Evolutionary conservation across 2,329 filamentous ascomycete genomes (phyloP).

Genomic region (Colletotrichum karsti): DNA sequence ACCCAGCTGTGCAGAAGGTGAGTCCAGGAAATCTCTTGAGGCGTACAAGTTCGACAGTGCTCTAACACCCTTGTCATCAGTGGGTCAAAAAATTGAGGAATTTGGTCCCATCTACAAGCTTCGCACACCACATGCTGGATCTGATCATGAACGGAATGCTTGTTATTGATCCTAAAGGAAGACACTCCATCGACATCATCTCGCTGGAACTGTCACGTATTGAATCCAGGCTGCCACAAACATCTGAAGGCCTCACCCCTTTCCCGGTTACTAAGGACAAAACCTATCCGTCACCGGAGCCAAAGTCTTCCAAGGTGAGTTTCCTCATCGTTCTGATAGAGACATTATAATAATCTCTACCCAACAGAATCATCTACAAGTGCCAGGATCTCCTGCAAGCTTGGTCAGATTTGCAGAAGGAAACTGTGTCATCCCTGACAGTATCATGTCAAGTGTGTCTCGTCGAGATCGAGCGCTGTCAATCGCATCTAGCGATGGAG

Average conservation of each 20-base stretch:
- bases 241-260: neutral
- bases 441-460: neutral
- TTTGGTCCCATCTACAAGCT: neutral
- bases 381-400: neutral
- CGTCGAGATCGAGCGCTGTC: neutral
- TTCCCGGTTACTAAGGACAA: neutral
- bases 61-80: neutral
- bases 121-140: neutral
- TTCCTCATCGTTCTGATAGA: neutral
- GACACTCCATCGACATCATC: no score
- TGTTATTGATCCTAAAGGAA: neutral
- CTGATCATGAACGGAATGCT: slow-evolving; percentile 1
- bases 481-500: neutral
- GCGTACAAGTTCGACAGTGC: neutral
- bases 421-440: neutral
- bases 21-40: neutral
- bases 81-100: neutral
- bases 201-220: neutral
- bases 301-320: neutral
- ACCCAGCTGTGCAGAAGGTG: neutral
- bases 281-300: neutral
- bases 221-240: neutral
- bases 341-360: neutral
- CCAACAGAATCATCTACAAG: neutral
- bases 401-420: neutral